phyloP scores from a whole-genome alignment of 1,139 yeast species.

The Hemisphaericaspora lyxosophila region DNA sequence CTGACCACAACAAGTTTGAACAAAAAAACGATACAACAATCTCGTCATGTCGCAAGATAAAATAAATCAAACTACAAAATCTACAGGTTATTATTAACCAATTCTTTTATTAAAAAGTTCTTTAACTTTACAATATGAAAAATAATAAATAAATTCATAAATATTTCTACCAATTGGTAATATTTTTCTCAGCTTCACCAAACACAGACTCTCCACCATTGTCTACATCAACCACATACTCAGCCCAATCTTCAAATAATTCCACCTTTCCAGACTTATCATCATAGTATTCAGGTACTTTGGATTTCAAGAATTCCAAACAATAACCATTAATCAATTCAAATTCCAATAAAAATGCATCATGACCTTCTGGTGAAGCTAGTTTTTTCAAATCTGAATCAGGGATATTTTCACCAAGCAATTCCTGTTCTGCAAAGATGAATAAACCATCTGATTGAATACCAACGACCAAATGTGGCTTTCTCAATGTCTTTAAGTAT shows the following conservation, averaged over 20 bases:
- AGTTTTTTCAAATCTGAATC: constrained; percentile 66
- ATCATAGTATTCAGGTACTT: constrained; percentile 58
- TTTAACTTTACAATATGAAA: no score
- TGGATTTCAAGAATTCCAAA: constrained; percentile 57
- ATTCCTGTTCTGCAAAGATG: constrained; percentile 87
- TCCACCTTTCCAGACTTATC: constrained; percentile 44
- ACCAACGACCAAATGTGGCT: constrained; percentile 84
- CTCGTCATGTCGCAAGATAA: no score
- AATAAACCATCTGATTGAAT: constrained; percentile 90
- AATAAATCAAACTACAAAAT: no score
- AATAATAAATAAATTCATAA: no score
- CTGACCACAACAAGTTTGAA: no score
- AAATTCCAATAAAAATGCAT: constrained; percentile 90
- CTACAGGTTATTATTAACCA: no score
- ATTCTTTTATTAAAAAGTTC: no score
- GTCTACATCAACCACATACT: constrained; percentile 35
- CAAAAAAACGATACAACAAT: no score
- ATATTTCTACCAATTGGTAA: constrained; percentile 78
- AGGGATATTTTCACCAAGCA: constrained; percentile 74
- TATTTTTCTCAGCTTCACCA: constrained; percentile 88
- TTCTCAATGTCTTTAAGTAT: constrained; percentile 52
- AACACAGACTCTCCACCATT: constrained; percentile 73
- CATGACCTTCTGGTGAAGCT: constrained; percentile 96
- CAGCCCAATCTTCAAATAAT: constrained; percentile 54
- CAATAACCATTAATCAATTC: constrained; percentile 74